Evolutionary conservation across 2,329 filamentous ascomycete species (phyloP).

Genomic region (Chaetomium sp.): DNA sequence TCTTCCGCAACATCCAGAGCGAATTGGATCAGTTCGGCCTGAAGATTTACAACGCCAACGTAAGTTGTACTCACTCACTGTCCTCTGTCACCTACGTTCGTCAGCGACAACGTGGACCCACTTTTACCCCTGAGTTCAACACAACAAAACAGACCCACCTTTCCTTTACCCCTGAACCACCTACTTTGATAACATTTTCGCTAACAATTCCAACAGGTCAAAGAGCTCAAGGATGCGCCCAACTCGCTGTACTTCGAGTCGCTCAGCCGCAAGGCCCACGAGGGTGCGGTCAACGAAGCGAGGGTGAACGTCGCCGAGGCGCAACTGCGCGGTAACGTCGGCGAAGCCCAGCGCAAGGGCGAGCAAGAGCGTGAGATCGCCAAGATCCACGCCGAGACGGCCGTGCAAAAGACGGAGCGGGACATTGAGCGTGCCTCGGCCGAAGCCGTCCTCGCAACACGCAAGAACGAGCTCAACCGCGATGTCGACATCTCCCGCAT

Average conservation of each 20-base stretch:
- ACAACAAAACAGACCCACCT: not conserved
- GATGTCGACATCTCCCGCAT: constrained; percentile 73
- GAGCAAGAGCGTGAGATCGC: constrained; percentile 79
- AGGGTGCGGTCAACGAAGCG: constrained; percentile 77
- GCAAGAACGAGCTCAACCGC: constrained; percentile 64
- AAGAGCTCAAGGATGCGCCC: constrained; percentile 78
- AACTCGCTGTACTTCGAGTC: constrained; percentile 79
- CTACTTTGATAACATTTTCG: not conserved
- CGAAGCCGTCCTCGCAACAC: constrained; percentile 67
- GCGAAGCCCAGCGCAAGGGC: constrained; percentile 71
- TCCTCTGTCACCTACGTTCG: not conserved
- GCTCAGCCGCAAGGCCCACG: constrained; percentile 75
- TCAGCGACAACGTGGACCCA: too few species aligned
- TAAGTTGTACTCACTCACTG: not conserved
- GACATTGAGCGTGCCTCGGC: constrained; percentile 75
- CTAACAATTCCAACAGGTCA: constrained; percentile 66
- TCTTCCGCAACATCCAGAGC: constrained; percentile 67
- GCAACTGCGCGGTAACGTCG: constrained; percentile 61
- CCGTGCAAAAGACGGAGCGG: constrained; percentile 75
- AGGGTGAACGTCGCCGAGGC: constrained; percentile 59
- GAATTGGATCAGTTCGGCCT: constrained; percentile 78
- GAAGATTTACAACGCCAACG: constrained; percentile 64
- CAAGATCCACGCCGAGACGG: constrained; percentile 81
- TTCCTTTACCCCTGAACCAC: not conserved
- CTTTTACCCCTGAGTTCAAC: not conserved